Base-by-base conservation (phyloP, 192 early-diverging fungal genomes). In the Entomortierella chlamydospora region DNA sequence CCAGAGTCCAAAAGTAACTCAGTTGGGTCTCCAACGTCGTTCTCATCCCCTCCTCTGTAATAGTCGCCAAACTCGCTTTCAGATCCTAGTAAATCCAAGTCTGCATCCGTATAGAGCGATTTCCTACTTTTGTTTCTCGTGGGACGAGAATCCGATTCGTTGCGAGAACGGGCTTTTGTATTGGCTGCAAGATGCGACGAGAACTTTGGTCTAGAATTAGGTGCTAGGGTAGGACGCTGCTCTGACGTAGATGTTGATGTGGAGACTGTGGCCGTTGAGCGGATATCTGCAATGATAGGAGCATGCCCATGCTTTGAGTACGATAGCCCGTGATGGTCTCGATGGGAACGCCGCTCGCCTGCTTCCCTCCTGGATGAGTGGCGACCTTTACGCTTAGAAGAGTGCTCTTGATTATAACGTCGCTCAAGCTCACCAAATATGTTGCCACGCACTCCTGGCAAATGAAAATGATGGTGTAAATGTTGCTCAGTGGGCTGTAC, bases 221-320 rank as follows among this genome's bases (percentile, higher is more conserved):
- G 51, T 18, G 26, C 29, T 26, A 45, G n/a, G 17, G 42, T 39
- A 26, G 61, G 67, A 15, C 76, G 61, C 11, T 42, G 45, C 25
- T 79, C 76, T 22, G 76, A 79, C 18, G 76, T 79, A 17, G 76
- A 79, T 0, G 76, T 79, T 13, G 76, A 79, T 25, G 76, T 79
- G 25, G 76, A 79, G 4, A 79, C 76, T 0, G 76, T 79, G 4
- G 63, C 39, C 5, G 55, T 57, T 53, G 53, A 2, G 10, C 50
- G 45, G 1, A 41, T 51, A 37, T 39, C n/a, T n/a, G 13, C 56
- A 50, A 31, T 50, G 28, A 13, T 57, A 54, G 18, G 73, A 42
- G 37, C 8, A 23, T 57, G 60, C n/a, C 13, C 18, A 29, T 65
- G 63, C 6, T 29, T 53, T 1, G 71, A 65, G 22, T 59, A 45